phyloP scores from a whole-genome alignment of 1,284 basidiomycete genomes.

The Xanthoconium separans region DNA sequence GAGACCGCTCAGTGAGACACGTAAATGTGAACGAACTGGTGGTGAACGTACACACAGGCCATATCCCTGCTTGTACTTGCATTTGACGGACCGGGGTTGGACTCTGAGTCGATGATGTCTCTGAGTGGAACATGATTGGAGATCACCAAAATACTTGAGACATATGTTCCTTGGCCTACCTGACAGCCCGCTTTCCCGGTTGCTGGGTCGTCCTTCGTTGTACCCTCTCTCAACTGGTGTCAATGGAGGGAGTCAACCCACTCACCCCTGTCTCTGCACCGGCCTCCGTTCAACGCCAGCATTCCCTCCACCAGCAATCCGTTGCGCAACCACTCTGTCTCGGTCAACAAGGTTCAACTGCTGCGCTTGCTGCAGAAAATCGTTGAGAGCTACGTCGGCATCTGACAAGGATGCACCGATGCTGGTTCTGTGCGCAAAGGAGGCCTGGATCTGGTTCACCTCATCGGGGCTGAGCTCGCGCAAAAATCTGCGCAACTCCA shows the following conservation, averaged over 20 bases:
- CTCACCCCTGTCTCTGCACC: conserved; percentile 4
- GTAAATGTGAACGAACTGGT: background rate
- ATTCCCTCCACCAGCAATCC: conserved; percentile 16
- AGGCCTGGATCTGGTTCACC: conserved; percentile 15
- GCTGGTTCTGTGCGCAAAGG: conserved; percentile 8
- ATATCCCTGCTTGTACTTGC: background rate
- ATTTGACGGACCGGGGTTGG: background rate
- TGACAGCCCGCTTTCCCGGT: background rate
- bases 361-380: conserved; percentile 28
- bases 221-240: background rate
- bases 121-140: too few relatives aligned
- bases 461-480: conserved; percentile 16
- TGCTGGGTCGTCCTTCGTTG: conserved; percentile 5
- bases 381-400: conserved; percentile 25
- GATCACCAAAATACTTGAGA: background rate
- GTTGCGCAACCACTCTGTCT: conserved; percentile 24
- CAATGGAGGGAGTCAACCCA: background rate
- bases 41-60: conserved; percentile 5
- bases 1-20: background rate
- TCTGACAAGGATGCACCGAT: conserved; percentile 19
- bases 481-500: conserved; percentile 21
- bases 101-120: too few relatives aligned
- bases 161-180: conserved; percentile 9
- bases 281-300: background rate
- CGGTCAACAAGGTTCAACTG: conserved; percentile 15